Evolutionary conservation across 2,329 filamentous ascomycete species (phyloP).

Genomic region (Zarea fungicola): DNA sequence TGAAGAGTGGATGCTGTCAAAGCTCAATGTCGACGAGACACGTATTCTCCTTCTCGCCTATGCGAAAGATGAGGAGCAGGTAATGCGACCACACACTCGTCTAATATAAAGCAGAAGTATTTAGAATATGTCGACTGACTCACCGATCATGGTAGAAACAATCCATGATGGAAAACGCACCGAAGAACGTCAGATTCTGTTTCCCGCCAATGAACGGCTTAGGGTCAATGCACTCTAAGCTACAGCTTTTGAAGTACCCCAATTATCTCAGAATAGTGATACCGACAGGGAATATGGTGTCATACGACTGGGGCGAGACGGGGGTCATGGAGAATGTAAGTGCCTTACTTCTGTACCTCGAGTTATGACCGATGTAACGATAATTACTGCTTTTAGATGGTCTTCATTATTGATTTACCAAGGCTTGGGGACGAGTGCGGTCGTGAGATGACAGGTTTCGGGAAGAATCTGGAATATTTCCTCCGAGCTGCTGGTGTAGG

Average conservation of each 20-base stretch:
- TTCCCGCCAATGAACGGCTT: slow-evolving; percentile 76
- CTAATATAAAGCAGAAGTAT: neutral
- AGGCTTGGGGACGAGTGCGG: slow-evolving; percentile 37
- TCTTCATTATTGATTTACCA: slow-evolving; percentile 91
- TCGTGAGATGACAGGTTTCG: slow-evolving; percentile 48
- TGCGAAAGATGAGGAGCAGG: slow-evolving; percentile 47
- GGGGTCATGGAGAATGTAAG: slow-evolving; percentile 78
- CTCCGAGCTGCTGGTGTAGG: slow-evolving; percentile 61
- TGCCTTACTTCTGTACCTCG: neutral
- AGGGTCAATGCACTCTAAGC: slow-evolving; percentile 87
- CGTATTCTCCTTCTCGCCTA: slow-evolving; percentile 58
- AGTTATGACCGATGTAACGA: neutral
- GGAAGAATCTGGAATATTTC: slow-evolving; percentile 66
- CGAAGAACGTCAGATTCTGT: slow-evolving; percentile 59
- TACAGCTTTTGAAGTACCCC: slow-evolving; percentile 80
- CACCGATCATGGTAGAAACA: slow-evolving; percentile 36
- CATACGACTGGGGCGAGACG: slow-evolving; percentile 84
- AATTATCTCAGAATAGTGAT: slow-evolving; percentile 72
- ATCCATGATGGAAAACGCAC: slow-evolving; percentile 44
- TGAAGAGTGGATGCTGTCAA: slow-evolving; percentile 69
- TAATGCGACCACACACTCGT: slow-evolving; percentile 25
- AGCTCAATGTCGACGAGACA: slow-evolving; percentile 57
- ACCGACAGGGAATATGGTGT: slow-evolving; percentile 79
- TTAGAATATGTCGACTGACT: neutral
- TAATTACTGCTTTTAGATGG: slow-evolving; percentile 43